Evolutionary conservation across 768 basidiomycete genomes (phyloP).

Genomic region (Polyporus arcularius): DNA sequence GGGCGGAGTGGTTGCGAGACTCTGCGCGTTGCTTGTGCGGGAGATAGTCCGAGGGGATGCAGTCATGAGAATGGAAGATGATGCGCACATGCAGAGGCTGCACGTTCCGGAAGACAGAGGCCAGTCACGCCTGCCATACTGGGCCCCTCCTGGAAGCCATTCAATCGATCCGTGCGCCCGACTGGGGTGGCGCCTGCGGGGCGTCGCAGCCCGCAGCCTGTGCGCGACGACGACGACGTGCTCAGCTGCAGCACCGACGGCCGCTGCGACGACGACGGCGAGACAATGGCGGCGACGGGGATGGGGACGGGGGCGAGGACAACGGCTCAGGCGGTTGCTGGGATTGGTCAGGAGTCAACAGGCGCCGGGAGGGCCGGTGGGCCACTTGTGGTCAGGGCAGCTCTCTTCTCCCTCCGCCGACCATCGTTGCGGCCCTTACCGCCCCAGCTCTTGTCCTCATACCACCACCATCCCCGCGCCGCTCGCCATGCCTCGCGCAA

Average conservation of each 20-base stretch:
- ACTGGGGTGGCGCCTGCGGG: constrained; percentile 13
- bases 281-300: neutral
- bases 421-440: constrained; percentile 46
- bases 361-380: constrained; percentile 21
- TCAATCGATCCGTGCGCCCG: constrained; percentile 21
- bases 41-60: constrained; percentile 10
- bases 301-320: constrained; percentile 4
- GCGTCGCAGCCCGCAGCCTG: constrained; percentile 1
- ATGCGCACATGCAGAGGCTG: constrained; percentile 22
- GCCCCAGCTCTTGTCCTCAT: constrained; percentile 40
- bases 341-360: constrained; percentile 19
- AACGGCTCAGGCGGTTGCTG: constrained; percentile 12
- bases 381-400: constrained; percentile 24
- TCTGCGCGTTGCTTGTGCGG: constrained; percentile 1
- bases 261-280: neutral
- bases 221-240: neutral
- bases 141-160: constrained; percentile 10
- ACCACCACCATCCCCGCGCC: constrained; percentile 37
- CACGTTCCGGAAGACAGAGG: constrained; percentile 16
- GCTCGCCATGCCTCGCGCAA: constrained; percentile 32
- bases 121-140: constrained; percentile 13
- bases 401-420: constrained; percentile 32
- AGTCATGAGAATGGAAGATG: constrained; percentile 26
- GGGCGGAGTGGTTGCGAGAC: neutral
- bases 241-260: neutral